Evolutionary conservation across 768 basidiomycete genomes (phyloP).

Genomic region (Trametes cinnabarina): DNA sequence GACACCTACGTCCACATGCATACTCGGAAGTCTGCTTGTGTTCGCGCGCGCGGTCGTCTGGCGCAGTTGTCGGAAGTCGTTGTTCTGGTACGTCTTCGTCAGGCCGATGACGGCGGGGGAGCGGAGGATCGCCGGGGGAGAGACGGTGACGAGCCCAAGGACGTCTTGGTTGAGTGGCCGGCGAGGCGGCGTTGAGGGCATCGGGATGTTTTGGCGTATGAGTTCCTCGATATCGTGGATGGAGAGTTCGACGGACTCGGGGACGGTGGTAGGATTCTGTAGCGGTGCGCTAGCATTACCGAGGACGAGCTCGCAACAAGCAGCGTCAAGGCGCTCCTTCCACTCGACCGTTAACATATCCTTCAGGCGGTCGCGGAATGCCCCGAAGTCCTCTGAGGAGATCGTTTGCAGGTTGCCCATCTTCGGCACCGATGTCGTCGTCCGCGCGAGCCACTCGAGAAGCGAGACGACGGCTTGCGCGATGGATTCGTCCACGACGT

Average conservation of each 20-base stretch:
- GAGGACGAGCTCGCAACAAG: constrained; percentile 30
- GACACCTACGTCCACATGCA: constrained; percentile 70
- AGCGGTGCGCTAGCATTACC: constrained; percentile 14
- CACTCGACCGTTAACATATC: constrained; percentile 29
- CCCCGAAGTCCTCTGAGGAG: constrained; percentile 39
- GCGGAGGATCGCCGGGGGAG: constrained; percentile 67
- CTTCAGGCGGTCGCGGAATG: constrained; percentile 43
- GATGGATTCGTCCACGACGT: constrained; percentile 33
- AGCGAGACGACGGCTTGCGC: constrained; percentile 42
- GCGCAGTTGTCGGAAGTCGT: constrained; percentile 78
- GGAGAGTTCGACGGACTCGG: constrained; percentile 40
- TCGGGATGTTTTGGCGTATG: constrained; percentile 38
- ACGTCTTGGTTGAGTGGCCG: constrained; percentile 52
- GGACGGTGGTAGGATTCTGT: constrained; percentile 30
- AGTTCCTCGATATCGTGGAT: constrained; percentile 44
- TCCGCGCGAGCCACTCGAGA: constrained; percentile 51
- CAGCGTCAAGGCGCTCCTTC: constrained; percentile 32
- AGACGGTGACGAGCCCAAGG: constrained; percentile 61
- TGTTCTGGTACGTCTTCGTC: constrained; percentile 77
- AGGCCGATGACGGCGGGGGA: constrained; percentile 73
- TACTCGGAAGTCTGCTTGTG: constrained; percentile 83
- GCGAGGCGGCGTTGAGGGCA: constrained; percentile 55
- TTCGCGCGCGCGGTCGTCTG: constrained; percentile 73
- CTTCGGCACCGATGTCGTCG: constrained; percentile 23
- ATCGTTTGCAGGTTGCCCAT: constrained; percentile 45